Evolutionary conservation across 2,329 filamentous ascomycete species (phyloP), one percentile per base, ranked within the genome.

Genomic region (Exophiala oligosperma): DNA sequence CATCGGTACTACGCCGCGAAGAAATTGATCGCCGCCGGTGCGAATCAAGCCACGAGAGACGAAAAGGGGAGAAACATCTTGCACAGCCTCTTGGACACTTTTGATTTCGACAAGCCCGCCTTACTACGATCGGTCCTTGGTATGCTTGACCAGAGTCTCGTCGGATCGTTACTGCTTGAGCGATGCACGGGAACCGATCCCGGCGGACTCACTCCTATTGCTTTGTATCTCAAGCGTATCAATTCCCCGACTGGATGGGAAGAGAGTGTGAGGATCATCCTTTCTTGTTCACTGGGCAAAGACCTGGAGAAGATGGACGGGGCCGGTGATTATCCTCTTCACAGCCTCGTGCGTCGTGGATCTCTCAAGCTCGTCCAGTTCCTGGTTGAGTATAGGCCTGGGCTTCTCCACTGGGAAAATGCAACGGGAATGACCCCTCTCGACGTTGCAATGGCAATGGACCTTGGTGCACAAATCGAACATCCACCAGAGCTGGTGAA

Each of bases 341-440:
- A 80, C 60, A 60, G 67, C 1, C 69, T 68, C 1, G 68, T 76
- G 24, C 69, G 69, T 28, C 47, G 58, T 23, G 64, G 65, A 14
- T 56, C 63, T 23, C 53, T 74, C 4, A 80, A 84, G 38, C 74
- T 86, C 1, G 78, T 80, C 12, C 76, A 84, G 64, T 78, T 90
- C 28, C 85, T 89, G 2, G 72, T 92, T 9, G 74, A 81, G 8
- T 76, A 76, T 63, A 78, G 82, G 17, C 83, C 87, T 0, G 77
- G 79, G 26, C 76, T 92, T 1, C 74, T 91, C 0, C 80, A 83
- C 64, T 82, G 86, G 23, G 91, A 94, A 70, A 92, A 92, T 64
- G 84, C 89, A 0, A 89, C 89, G 0, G 91, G 91, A 1, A 81
- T 83, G 14, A 94, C 90, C 0, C 87, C 90, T 0, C 78, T 81